phyloP scores from a whole-genome alignment of 352 stramenopile species.

The Globisporangium nunn region DNA sequence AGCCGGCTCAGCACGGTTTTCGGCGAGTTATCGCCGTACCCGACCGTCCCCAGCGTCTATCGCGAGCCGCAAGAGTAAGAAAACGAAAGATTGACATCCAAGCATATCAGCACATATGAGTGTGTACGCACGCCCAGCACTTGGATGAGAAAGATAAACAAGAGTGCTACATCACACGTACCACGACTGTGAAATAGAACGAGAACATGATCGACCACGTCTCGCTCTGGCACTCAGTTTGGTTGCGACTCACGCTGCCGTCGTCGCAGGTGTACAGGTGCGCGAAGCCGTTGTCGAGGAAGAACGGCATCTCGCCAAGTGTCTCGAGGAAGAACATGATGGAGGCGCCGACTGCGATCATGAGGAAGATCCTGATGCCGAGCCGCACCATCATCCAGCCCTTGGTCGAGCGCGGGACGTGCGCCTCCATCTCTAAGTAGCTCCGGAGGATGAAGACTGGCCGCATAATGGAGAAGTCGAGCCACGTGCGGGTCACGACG shows the following conservation, averaged over 20 bases:
- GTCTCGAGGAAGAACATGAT: slow-evolving; percentile 87
- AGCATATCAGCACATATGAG: background rate
- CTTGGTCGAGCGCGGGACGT: slow-evolving; percentile 59
- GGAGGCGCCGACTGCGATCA: slow-evolving; percentile 75
- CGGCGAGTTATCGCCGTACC: slow-evolving; percentile 81
- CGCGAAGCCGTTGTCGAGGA: slow-evolving; percentile 69
- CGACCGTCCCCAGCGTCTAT: slow-evolving; percentile 83
- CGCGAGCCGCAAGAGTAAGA: background rate
- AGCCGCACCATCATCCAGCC: slow-evolving; percentile 79
- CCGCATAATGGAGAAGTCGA: slow-evolving; percentile 84
- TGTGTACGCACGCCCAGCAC: too few species aligned
- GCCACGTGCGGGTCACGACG: slow-evolving; percentile 58
- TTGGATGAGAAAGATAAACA: background rate
- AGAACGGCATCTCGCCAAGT: slow-evolving; percentile 77
- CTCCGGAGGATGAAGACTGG: slow-evolving; percentile 75
- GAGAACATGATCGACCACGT: slow-evolving; percentile 88
- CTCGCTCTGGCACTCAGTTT: slow-evolving; percentile 41
- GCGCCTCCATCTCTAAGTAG: slow-evolving; percentile 81
- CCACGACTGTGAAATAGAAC: slow-evolving; percentile 85
- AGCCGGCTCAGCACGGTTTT: slow-evolving; percentile 78
- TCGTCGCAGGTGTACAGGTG: slow-evolving; percentile 72
- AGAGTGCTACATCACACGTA: slow-evolving; percentile 16
- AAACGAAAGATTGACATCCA: background rate
- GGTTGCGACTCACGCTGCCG: slow-evolving; percentile 43
- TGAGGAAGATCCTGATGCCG: slow-evolving; percentile 71